Conservation (phyloP, 495 filamentous ascomycete species). For the Penicillium salamii region DNA sequence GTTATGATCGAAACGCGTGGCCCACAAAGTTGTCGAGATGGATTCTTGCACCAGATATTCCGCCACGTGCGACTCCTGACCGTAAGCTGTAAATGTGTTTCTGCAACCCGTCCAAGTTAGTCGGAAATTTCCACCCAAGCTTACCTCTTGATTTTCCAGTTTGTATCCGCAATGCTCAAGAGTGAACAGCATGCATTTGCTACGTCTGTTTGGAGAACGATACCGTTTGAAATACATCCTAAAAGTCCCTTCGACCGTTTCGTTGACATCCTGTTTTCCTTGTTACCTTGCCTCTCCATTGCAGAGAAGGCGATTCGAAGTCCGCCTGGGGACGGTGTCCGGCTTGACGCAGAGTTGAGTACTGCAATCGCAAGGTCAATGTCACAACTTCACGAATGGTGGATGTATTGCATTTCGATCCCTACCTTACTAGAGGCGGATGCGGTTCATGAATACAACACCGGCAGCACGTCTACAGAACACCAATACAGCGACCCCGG, state of each 20-base stretch:
- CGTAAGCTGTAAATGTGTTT: too few relatives aligned
- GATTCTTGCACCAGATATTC: slow-evolving; percentile 14
- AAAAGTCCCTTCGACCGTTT: slow-evolving; percentile 12
- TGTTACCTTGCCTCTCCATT: slow-evolving; percentile 7
- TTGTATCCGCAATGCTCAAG: slow-evolving; percentile 5
- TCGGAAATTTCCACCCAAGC: not conserved
- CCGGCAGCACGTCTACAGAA: not conserved
- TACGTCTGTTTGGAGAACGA: slow-evolving; percentile 2
- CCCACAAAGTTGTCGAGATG: slow-evolving; percentile 9
- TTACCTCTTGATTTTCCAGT: not conserved
- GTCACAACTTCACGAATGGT: slow-evolving; percentile 8
- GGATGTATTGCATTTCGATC: slow-evolving; percentile 3
- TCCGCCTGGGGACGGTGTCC: not conserved
- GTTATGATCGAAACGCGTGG: slow-evolving; percentile 8
- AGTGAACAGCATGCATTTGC: slow-evolving; percentile 13
- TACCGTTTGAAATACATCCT: slow-evolving; percentile 8
- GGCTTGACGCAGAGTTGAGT: not conserved
- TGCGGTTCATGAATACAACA: not conserved
- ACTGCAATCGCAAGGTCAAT: not conserved
- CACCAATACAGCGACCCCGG: not conserved
- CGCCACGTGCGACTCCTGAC: slow-evolving; percentile 14
- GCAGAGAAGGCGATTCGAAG: slow-evolving; percentile 2
- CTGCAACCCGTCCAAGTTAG: not conserved
- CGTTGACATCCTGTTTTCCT: slow-evolving; percentile 11
- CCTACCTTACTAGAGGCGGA: not conserved